These are phyloP conservation scores for Phycomyces nitens DNA, from an alignment of 192 early-diverging fungal species.

Conservation along the genomic window DNA sequence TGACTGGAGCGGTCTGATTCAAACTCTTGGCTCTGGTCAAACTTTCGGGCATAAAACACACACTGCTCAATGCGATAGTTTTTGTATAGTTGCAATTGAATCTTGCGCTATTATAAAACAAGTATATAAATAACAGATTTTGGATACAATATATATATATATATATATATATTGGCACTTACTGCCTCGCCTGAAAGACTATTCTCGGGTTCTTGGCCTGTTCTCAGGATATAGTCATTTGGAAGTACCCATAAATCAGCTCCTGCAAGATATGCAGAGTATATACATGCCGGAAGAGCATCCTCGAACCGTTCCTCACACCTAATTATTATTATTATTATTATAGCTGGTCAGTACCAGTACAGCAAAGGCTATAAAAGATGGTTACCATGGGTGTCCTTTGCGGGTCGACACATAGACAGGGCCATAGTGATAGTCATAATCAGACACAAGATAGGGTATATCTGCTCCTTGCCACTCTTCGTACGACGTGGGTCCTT, in stretches of 20 bases:
- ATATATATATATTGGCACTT: not conserved
- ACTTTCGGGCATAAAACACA: constrained; percentile 19
- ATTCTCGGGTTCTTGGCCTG: constrained; percentile 27
- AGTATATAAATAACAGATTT: not conserved
- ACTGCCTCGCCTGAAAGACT: constrained; percentile 35
- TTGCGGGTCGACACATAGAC: constrained; percentile 41
- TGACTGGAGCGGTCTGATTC: constrained; percentile 5
- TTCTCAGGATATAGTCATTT: constrained; percentile 39
- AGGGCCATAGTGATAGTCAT: constrained; percentile 48
- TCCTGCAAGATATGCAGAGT: constrained; percentile 46
- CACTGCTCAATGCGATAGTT: constrained; percentile 21
- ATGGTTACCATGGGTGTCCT: constrained; percentile 27
- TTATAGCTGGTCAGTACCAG: not conserved
- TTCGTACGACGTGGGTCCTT: constrained; percentile 38
- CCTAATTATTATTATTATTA: constrained; percentile 15
- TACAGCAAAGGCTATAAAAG: too few species aligned
- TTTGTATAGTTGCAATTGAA: constrained; percentile 6
- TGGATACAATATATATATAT: not conserved
- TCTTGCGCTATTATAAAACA: constrained; percentile 2
- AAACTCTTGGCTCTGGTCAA: constrained; percentile 10
- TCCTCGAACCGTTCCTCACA: constrained; percentile 56
- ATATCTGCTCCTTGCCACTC: constrained; percentile 35
- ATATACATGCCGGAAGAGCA: constrained; percentile 49
- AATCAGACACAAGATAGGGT: constrained; percentile 26
- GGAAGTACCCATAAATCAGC: constrained; percentile 53